phyloP scores from a whole-genome alignment of 805 yeast species.

The Metschnikowia cubensis region DNA sequence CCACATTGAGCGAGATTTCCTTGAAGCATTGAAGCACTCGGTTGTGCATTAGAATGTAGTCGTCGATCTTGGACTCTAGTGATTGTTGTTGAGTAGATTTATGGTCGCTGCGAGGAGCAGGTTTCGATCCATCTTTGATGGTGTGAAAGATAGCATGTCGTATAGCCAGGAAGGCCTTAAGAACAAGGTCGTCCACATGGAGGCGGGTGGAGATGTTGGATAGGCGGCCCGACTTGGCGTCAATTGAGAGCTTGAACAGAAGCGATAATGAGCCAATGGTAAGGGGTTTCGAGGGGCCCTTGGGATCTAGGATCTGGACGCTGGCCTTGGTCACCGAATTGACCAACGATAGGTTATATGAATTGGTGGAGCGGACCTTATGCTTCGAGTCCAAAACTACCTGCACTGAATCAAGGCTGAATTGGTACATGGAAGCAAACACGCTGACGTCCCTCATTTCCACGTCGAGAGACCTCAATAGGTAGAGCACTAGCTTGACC shows the following conservation, averaged over 20 bases:
- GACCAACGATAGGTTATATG: neutral
- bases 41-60: slow-evolving; percentile 7
- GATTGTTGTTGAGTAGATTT: neutral
- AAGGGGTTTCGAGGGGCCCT: neutral
- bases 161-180: slow-evolving; percentile 7
- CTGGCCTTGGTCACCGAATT: neutral
- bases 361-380: neutral
- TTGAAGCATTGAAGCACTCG: slow-evolving; percentile 10
- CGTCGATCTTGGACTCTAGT: slow-evolving; percentile 1
- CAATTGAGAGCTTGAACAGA: slow-evolving; percentile 6
- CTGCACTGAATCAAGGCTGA: slow-evolving; percentile 1
- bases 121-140: neutral
- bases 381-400: neutral
- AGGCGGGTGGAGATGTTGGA: slow-evolving; percentile 8
- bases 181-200: slow-evolving; percentile 11
- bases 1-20: slow-evolving; percentile 13
- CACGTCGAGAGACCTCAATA: slow-evolving; percentile 6
- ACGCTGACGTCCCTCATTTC: slow-evolving; percentile 6
- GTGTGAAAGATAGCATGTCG: neutral
- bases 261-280: slow-evolving; percentile 7
- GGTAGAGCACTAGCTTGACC: neutral
- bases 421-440: neutral
- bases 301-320: neutral
- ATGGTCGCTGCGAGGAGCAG: neutral
- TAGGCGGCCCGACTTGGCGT: slow-evolving; percentile 7